Conservation (phyloP, 2,329 filamentous ascomycete genomes). For the Pezizomycotina sp. region DNA sequence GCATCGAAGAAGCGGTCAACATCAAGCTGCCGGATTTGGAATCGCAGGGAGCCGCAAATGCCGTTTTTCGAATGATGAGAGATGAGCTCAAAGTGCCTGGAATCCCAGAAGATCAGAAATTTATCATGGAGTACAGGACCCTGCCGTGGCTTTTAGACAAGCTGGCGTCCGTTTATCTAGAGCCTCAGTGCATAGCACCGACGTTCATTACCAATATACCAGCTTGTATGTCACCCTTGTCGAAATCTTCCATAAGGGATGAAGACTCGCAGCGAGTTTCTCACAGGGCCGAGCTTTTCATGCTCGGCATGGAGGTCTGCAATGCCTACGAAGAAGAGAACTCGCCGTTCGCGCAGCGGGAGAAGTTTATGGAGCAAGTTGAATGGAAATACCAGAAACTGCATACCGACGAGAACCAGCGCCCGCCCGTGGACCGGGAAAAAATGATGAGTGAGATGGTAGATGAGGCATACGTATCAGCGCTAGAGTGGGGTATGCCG, state of each 20-base stretch:
- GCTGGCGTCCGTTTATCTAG: constrained; percentile 59
- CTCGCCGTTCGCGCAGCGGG: constrained; percentile 66
- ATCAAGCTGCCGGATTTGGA: constrained; percentile 48
- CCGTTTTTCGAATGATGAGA: constrained; percentile 27
- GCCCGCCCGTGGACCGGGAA: constrained; percentile 12
- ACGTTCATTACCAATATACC: constrained; percentile 74
- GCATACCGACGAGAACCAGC: constrained; percentile 29
- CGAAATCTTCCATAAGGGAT: constrained; percentile 27
- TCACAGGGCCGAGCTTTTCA: constrained; percentile 71
- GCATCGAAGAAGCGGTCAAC: constrained; percentile 52
- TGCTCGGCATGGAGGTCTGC: constrained; percentile 62
- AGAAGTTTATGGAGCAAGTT: constrained; percentile 56
- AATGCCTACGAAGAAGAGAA: constrained; percentile 99
- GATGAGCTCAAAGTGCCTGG: constrained; percentile 35
- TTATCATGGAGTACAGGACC: too few species aligned
- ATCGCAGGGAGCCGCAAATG: constrained; percentile 38
- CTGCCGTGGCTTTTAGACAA: constrained; percentile 60
- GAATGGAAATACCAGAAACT: constrained; percentile 34
- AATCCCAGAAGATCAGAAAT: constrained; percentile 40
- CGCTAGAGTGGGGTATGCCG: constrained; percentile 77
- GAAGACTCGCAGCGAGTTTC: constrained; percentile 54
- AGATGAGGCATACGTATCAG: constrained; percentile 71
- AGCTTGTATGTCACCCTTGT: constrained; percentile 41
- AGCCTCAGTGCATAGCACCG: constrained; percentile 48
- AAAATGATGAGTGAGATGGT: constrained; percentile 33